Conservation (phyloP, 305 asterid genomes). For the Ilex paraguariensis region DNA sequence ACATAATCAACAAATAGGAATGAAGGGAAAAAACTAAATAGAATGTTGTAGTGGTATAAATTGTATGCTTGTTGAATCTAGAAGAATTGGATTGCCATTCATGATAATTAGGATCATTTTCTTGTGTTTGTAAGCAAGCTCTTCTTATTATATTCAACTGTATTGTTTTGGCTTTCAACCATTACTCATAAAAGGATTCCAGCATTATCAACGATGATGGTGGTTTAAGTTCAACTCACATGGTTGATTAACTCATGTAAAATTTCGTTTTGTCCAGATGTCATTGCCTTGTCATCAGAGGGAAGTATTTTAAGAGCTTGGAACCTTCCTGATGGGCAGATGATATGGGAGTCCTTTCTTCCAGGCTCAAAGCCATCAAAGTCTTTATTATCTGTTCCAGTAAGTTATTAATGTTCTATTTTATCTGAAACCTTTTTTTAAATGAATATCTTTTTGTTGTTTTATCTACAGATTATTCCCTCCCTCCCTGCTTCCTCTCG, state of each 20-base stretch:
- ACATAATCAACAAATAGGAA: no score
- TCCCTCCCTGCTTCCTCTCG: not conserved
- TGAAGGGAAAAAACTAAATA: no score
- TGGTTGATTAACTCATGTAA: not conserved
- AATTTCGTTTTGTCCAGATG: slow-evolving; percentile 48
- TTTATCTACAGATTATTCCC: not conserved
- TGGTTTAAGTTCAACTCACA: not conserved
- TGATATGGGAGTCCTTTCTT: slow-evolving; percentile 92
- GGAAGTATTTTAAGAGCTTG: slow-evolving; percentile 92
- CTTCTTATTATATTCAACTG: not conserved
- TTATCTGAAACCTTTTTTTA: slow-evolving; percentile 4
- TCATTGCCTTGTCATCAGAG: slow-evolving; percentile 68
- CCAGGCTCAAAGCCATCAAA: slow-evolving; percentile 48
- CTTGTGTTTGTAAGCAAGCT: not conserved
- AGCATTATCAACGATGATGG: not conserved
- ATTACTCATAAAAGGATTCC: not conserved
- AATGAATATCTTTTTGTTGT: slow-evolving; percentile 5
- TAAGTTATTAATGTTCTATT: slow-evolving; percentile 33
- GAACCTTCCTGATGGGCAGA: slow-evolving; percentile 99
- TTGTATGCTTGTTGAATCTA: no score
- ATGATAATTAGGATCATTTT: no score
- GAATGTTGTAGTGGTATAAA: no score
- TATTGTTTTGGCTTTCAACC: not conserved
- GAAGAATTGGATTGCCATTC: no score
- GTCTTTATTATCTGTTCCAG: slow-evolving; percentile 62